Evolutionary conservation across 305 asterid species (phyloP), one percentile per base, ranked within the genome.

Genomic region (Solanum chacoense): DNA sequence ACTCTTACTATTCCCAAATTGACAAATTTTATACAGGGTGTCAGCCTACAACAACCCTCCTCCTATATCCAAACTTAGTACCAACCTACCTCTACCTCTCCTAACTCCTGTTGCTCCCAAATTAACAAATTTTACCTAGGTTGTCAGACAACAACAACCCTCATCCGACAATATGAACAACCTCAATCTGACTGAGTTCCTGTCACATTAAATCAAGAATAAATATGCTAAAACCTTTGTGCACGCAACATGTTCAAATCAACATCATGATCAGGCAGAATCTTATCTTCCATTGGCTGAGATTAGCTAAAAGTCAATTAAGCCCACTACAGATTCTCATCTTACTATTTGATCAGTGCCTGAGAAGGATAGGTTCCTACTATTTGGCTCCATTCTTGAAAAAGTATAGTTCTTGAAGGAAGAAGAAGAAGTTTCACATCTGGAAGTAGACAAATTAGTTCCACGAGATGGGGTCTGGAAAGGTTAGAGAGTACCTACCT

Each of bases 161-260:
- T 65, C 72, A 16, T 72, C 36, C 8, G 14, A 22, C 20, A 76
- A 36, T 36, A 14, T 36, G 31, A 22, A 2, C n/a, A 35, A 76
- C 50, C 6, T 36, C 84, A 76, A 11, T 11, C 11, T 1, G 55
- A n/a, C 31, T 2, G 31, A 36, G 22, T 22, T 50, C 42, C 12
- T 31, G 31, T 50, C 74, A 18, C 32, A 55, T 55, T 50, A 20
- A 50, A 28, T 11, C 73, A 6, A 50, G 22, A 83, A 18, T 6
- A 83, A 18, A 84, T 55, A 83, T 55, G 14, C 18, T n/a, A 4
- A 29, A 83, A 6, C 24, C 87, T 84, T 55, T 29, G 11, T 32
- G 11, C 88, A 72, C 88, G 79, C 71, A 72, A 86, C 71, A 86
- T 37, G 88, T 86, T 29, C 79, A 86, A 26, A 86, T 72, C 71